A percentile compares a stretch with the other conserved stretches of the same genome.
Conservation (phyloP, 805 yeast genomes). For the Starmerella sp. region DNA sequence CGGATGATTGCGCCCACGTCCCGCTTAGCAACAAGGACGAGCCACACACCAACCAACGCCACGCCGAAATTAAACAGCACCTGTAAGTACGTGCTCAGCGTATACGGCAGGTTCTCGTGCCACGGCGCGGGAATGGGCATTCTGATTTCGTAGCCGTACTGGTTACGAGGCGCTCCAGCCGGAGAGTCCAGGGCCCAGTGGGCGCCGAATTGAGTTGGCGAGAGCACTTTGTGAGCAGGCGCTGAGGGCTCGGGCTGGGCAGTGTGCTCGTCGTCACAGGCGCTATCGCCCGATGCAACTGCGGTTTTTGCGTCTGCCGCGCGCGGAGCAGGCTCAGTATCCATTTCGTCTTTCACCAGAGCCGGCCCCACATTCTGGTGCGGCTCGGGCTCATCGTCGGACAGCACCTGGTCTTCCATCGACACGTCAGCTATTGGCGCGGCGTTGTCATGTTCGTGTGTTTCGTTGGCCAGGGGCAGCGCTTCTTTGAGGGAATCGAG, state of each 20-base stretch:
- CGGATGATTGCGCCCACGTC: slow-evolving; percentile 64
- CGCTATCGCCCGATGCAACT: no score
- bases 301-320: neutral
- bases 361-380: neutral
- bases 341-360: neutral
- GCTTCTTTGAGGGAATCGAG: slow-evolving; percentile 16
- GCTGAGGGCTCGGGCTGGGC: neutral
- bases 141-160: slow-evolving; percentile 6
- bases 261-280: neutral
- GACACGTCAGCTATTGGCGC: slow-evolving; percentile 3
- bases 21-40: slow-evolving; percentile 40
- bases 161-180: neutral
- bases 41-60: slow-evolving; percentile 34
- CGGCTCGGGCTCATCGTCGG: neutral
- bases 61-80: slow-evolving; percentile 45
- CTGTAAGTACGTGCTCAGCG: slow-evolving; percentile 53
- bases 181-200: slow-evolving; percentile 15
- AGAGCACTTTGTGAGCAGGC: slow-evolving; percentile 7
- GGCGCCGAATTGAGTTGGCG: slow-evolving; percentile 22
- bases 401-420: slow-evolving; percentile 12
- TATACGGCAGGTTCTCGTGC: slow-evolving; percentile 37
- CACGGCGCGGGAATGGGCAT: slow-evolving; percentile 27
- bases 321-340: neutral
- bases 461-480: neutral
- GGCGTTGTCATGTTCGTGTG: neutral